Conservation (phyloP, 2,329 filamentous ascomycete species). For the Thermomyces lanuginosus region DNA sequence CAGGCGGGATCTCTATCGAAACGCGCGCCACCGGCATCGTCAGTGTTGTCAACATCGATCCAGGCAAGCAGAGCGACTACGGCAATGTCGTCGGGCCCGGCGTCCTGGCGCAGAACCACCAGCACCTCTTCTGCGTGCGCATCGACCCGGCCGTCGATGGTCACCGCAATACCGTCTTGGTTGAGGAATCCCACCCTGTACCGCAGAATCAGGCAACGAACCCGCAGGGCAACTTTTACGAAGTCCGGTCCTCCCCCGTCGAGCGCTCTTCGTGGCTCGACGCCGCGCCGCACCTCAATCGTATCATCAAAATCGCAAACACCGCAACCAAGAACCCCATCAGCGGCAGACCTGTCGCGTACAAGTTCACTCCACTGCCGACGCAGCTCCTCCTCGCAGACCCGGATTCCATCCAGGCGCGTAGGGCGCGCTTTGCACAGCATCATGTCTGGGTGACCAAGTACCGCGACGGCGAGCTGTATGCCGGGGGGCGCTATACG, state of each 20-base stretch:
- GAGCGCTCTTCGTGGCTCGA: slow-evolving; percentile 34
- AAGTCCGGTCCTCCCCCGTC: slow-evolving; percentile 30
- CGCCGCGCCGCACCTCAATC: slow-evolving; percentile 25
- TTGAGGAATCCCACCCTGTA: slow-evolving; percentile 44
- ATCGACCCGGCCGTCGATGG: slow-evolving; percentile 46
- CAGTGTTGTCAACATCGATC: slow-evolving; percentile 47
- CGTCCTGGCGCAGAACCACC: slow-evolving; percentile 51
- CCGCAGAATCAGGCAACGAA: slow-evolving; percentile 36
- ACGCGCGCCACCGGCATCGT: slow-evolving; percentile 51
- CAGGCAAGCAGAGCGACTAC: slow-evolving; percentile 43
- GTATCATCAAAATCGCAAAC: slow-evolving; percentile 44
- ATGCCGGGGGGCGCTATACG: slow-evolving; percentile 39
- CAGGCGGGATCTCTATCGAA: slow-evolving; percentile 50
- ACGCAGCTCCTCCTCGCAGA: slow-evolving; percentile 44
- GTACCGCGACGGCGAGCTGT: slow-evolving; percentile 36
- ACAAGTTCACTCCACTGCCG: slow-evolving; percentile 39
- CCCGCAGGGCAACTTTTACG: slow-evolving; percentile 38
- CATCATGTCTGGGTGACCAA: slow-evolving; percentile 40
- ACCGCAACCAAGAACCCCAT: slow-evolving; percentile 35
- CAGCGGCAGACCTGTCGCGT: slow-evolving; percentile 37
- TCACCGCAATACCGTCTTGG: slow-evolving; percentile 35
- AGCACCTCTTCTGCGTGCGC: slow-evolving; percentile 57
- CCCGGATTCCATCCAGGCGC: slow-evolving; percentile 34
- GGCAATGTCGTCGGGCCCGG: slow-evolving; percentile 52
- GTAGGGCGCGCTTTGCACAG: slow-evolving; percentile 38